A percentile compares a stretch with the other conserved stretches of the same genome.
Evolutionary conservation across 176 grass and related monocot species (phyloP).

Genomic region (Canna indica): DNA sequence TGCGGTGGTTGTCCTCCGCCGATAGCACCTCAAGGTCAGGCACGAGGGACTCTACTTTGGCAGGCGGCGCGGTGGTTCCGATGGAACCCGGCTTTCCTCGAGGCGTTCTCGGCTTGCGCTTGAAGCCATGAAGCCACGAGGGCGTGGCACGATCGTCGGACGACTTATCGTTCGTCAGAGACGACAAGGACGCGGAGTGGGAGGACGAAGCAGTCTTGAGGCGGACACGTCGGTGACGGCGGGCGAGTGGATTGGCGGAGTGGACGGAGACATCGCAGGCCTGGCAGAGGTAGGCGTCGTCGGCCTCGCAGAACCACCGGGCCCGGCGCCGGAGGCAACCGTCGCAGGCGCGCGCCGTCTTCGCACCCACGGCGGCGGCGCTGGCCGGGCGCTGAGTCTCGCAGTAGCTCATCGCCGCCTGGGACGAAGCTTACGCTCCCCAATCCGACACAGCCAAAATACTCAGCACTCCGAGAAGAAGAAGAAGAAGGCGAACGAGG

Average conservation of each 20-base stretch:
- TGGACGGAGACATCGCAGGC: constrained; percentile 71
- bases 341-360: constrained; percentile 68
- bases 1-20: constrained; percentile 25
- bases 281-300: constrained; percentile 88
- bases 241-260: constrained; percentile 71
- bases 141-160: neutral
- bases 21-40: constrained; percentile 35
- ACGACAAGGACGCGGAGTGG: neutral
- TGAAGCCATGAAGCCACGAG: constrained; percentile 42
- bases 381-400: constrained; percentile 15
- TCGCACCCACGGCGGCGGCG: constrained; percentile 28
- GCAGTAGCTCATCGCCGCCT: constrained; percentile 14
- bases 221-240: constrained; percentile 58
- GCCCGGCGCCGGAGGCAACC: constrained; percentile 62
- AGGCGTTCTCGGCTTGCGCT: constrained; percentile 56
- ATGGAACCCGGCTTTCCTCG: constrained; percentile 19
- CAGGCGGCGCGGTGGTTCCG: neutral
- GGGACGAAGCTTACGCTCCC: neutral
- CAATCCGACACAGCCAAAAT: neutral
- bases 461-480: neutral
- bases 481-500: neutral
- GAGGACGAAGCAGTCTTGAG: constrained; percentile 25
- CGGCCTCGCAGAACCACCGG: constrained; percentile 84
- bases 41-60: constrained; percentile 27
- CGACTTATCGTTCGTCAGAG: neutral